phyloP scores from a whole-genome alignment of 2,329 filamentous ascomycete genomes.

The Pestalotiopsis sp. region DNA sequence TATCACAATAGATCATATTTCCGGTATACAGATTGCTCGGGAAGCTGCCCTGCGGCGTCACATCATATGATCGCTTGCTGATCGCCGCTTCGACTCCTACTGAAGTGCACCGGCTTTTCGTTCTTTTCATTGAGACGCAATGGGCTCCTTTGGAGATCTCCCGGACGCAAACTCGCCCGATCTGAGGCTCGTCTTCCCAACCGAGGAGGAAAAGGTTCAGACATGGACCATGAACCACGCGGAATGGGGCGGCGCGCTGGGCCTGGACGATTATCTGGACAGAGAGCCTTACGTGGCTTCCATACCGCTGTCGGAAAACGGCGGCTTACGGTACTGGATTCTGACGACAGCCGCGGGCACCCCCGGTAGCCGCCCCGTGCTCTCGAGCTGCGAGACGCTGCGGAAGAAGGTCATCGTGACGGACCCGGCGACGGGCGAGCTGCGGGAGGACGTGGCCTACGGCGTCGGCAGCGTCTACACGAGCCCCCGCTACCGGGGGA shows the following conservation, averaged over 20 bases:
- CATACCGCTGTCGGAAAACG: slow-evolving; percentile 59
- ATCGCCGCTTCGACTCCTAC: background rate
- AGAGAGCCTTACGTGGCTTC: slow-evolving; percentile 61
- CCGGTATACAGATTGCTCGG: background rate
- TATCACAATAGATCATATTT: background rate
- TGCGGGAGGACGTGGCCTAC: slow-evolving; percentile 65
- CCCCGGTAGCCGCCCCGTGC: slow-evolving; percentile 47
- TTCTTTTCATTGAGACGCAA: slow-evolving; percentile 19
- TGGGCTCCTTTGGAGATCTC: slow-evolving; percentile 37
- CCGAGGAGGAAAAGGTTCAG: slow-evolving; percentile 51
- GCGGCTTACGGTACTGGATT: slow-evolving; percentile 66
- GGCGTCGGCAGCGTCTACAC: slow-evolving; percentile 84
- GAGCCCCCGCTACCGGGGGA: slow-evolving; percentile 65
- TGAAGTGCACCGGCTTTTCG: background rate
- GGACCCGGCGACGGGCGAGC: slow-evolving; percentile 32
- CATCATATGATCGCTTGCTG: background rate
- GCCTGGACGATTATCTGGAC: slow-evolving; percentile 56
- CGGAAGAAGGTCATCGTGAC: slow-evolving; percentile 59
- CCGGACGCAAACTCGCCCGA: slow-evolving; percentile 36
- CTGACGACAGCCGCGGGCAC: slow-evolving; percentile 48
- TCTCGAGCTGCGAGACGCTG: slow-evolving; percentile 67
- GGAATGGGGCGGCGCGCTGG: slow-evolving; percentile 62
- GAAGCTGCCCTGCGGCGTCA: background rate
- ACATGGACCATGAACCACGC: slow-evolving; percentile 59
- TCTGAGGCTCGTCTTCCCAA: slow-evolving; percentile 58